Evolutionary conservation across 805 yeast genomes (phyloP).

Genomic region (Sugiyamaella smithiae): DNA sequence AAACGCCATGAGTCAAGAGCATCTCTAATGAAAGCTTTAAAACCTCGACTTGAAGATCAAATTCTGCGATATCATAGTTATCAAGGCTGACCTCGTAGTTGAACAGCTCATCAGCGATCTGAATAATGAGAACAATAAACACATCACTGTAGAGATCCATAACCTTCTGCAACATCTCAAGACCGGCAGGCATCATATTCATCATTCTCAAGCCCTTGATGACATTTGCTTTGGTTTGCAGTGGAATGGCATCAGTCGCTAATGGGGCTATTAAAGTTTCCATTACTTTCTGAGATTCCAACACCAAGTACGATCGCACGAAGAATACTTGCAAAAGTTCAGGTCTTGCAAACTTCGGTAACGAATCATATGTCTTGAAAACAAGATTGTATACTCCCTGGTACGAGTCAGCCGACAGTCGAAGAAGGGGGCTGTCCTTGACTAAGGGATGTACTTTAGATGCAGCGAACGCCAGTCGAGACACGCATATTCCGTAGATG

Average conservation of each 20-base stretch:
- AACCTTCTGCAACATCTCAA: conserved; percentile 6
- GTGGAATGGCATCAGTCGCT: conserved; percentile 5
- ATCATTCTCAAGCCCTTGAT: conserved; percentile 18
- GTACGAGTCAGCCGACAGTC: conserved; percentile 12
- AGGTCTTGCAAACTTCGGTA: conserved; percentile 11
- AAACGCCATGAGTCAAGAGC: conserved; percentile 8
- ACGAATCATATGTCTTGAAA: conserved; percentile 8
- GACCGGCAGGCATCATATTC: conserved; percentile 17
- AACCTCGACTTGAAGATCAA: conserved; percentile 14
- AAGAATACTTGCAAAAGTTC: conserved; percentile 18
- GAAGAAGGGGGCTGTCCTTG: conserved; percentile 12
- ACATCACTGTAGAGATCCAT: conserved; percentile 3
- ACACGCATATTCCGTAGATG: conserved; percentile 10
- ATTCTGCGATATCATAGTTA: conserved; percentile 1
- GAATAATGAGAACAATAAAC: conserved; percentile 12
- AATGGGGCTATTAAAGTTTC: conserved; percentile 15
- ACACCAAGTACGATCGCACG: conserved; percentile 16
- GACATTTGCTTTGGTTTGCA: conserved; percentile 16
- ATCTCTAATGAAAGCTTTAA: conserved; percentile 10
- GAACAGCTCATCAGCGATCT: conserved; percentile 9
- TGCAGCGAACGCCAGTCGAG: conserved; percentile 20
- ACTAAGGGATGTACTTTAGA: conserved; percentile 14
- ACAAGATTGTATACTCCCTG: conserved; percentile 12
- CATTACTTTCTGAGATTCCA: conserved; percentile 10
- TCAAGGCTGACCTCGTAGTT: neutral